Base-by-base conservation (phyloP, 495 filamentous ascomycete genomes). In the Rostrohypoxylon terebratum region DNA sequence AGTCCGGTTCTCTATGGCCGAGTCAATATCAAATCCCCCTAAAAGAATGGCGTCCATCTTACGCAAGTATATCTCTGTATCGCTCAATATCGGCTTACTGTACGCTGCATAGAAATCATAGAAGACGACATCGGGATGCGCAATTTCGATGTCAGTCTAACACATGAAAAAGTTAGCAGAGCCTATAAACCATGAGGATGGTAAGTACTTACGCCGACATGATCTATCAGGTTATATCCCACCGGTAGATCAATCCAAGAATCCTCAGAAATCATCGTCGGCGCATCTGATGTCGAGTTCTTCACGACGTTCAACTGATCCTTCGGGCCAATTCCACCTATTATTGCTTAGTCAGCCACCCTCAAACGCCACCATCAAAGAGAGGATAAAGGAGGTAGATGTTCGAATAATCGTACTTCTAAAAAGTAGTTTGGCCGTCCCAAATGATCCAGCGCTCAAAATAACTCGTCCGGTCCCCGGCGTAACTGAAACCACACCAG, bases 241-340 rank as follows among this genome's bases (percentile, higher is more conserved):
- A 92, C 89, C 9, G 90, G 89, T 13, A 89, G 83, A 50, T 87
- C 79, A 70, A 92, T 88, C 89, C 89, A 91, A 7, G 87, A 69
- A 3, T 74, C 71, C n/a, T 65, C 66, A 25, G 79, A 71, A 63
- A 83, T 81, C 82, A 86, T 80, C 7, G 73, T 78, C 4, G 78
- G 66, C 9, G 84, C 81, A 47, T 83, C 79, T 2, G 79, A 74
- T 3, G 82, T 82, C 20, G 80, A 81, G 42, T 81, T 80, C 59
- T 82, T 79, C 20, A 87, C 83, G 10, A 83, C 74, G 42, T 83
- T 77, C 40, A 89, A 80, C 71, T 85, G 81, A 47, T 85, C 83
- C 16, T 76, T 74, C 51, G 84, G 86, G 0, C 87, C 87, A 67
- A 90, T 89, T 23, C 86, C 86, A 58, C 83, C 85, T 76, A 48